Percentiles rank a stretch among this genome's conserved stretches.
phyloP scores from a whole-genome alignment of 2,329 filamentous ascomycete genomes.

The Penicillium sp. region DNA sequence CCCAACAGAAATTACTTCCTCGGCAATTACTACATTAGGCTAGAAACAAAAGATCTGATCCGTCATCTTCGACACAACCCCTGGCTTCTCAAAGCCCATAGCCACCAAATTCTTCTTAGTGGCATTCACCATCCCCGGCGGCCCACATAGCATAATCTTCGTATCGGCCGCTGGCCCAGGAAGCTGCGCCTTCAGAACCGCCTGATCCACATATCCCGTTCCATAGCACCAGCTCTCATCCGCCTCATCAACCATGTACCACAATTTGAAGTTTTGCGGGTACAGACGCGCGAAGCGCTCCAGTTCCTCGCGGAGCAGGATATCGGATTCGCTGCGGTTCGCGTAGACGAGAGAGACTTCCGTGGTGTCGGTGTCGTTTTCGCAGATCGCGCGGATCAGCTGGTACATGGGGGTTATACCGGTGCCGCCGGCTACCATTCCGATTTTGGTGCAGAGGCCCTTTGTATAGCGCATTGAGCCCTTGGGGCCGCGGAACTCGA shows the following conservation, averaged over 20 bases:
- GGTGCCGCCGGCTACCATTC: conserved; percentile 45
- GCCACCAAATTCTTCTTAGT: conserved; percentile 54
- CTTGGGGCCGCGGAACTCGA: conserved; percentile 41
- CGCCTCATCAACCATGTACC: conserved; percentile 57
- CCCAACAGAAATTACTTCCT: neutral
- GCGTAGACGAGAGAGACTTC: conserved; percentile 61
- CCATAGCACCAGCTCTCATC: conserved; percentile 52
- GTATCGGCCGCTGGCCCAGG: conserved; percentile 49
- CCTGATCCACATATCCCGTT: conserved; percentile 54
- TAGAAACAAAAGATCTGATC: conserved; percentile 59
- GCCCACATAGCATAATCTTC: conserved; percentile 63
- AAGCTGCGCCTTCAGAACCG: conserved; percentile 54
- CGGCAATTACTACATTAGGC: conserved; percentile 31
- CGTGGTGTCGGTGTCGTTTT: conserved; percentile 61
- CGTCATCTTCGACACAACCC: conserved; percentile 53
- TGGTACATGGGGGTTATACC: conserved; percentile 59
- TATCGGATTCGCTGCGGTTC: conserved; percentile 61
- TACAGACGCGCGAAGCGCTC: conserved; percentile 56
- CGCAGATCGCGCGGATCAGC: conserved; percentile 64
- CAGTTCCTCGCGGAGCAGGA: conserved; percentile 59
- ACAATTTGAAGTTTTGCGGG: conserved; percentile 57
- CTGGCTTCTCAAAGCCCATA: conserved; percentile 56
- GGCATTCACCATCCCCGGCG: conserved; percentile 62
- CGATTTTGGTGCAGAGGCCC: conserved; percentile 35
- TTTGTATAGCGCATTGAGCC: conserved; percentile 36